Base-by-base conservation (phyloP, 192 early-diverging fungal species). In the Coemansia brasiliensis region DNA sequence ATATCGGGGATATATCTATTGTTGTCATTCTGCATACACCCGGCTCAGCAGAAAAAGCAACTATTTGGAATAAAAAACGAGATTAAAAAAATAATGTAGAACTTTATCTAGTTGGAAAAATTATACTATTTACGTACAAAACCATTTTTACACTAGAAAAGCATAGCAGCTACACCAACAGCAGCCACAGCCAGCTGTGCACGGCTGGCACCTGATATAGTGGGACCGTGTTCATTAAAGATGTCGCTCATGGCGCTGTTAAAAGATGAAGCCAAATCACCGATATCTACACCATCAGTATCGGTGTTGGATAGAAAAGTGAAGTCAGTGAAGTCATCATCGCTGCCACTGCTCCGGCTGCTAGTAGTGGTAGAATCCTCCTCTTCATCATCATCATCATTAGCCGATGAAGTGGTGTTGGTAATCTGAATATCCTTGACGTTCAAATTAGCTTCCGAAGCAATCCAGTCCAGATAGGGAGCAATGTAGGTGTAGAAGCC, bases 401-500 rank as follows among this genome's bases (percentile, higher is more conserved):
- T 18, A 17, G 22, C 37, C 46, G 61, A 55, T 13, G 51, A 39
- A 8, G 63, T 72, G 11, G 6, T 61, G 48, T 72, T 62, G 24
- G 57, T 43, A n/a, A 63, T 22, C 29, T 41, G 26, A 21, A 80
- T 48, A 27, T 29, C 45, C 1, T 26, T 43, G 11, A 59, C 58
- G 21, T 67, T 37, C 8, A 80, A 39, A 29, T 39, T 37, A 5
- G 63, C 52, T 2, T 42, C 15, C 24, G 40, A 8, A 0, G 63
- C 59, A 26, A 81, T 72, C 79, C 79, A 81, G 21, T 53, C 20
- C 0, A 81, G 48, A 48, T 63, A 81, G 15, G 64, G 40, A 8
- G 67, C 61, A 16, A 74, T 61, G 22, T 65, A 58, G 3, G 79
- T 74, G 65, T 74, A 81, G 61, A 58, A 67, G 18, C 72, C 72